Percentiles rank a stretch among this genome's conserved stretches.
phyloP scores from a whole-genome alignment of 176 grass and related monocot species.

The Ensete glaucum region DNA sequence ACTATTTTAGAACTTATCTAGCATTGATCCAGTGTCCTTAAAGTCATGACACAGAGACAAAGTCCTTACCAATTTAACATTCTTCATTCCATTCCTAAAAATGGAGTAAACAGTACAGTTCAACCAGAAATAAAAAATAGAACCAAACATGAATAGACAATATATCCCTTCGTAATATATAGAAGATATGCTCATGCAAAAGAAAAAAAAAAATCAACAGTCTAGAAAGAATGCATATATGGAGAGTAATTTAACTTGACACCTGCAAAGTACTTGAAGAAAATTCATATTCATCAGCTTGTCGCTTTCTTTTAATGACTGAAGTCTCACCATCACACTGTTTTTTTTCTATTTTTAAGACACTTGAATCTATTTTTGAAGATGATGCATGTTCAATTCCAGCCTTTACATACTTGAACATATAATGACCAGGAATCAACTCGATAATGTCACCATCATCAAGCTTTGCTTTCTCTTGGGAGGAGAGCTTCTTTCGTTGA shows the following conservation, averaged over 20 bases:
- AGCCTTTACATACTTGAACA: slow-evolving; percentile 40
- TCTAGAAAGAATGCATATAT: not conserved
- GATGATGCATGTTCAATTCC: slow-evolving; percentile 22
- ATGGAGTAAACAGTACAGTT: not conserved
- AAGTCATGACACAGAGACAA: not conserved
- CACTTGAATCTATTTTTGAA: slow-evolving; percentile 12
- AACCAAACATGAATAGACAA: not conserved
- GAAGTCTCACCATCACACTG: slow-evolving; percentile 30
- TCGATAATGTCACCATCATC: slow-evolving; percentile 64
- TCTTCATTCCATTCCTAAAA: not conserved
- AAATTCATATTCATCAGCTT: slow-evolving; percentile 60
- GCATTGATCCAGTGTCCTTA: not conserved
- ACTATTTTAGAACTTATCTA: not conserved
- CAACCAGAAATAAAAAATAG: too few species aligned
- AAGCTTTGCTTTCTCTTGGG: slow-evolving; percentile 49
- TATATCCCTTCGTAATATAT: not conserved
- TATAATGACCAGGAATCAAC: slow-evolving; percentile 69
- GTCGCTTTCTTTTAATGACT: slow-evolving; percentile 42
- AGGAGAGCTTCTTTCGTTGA: slow-evolving; percentile 54
- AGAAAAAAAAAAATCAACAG: not conserved
- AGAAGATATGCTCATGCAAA: not conserved
- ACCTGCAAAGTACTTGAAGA: slow-evolving; percentile 61
- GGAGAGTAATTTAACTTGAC: not conserved
- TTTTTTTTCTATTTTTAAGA: slow-evolving; percentile 57
- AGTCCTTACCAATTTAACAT: not conserved